Percentiles rank a stretch among this genome's conserved stretches.
These are phyloP conservation scores for Thraustochytrium striatum DNA, from an alignment of 352 stramenopile genomes.

Conservation along the genomic window DNA sequence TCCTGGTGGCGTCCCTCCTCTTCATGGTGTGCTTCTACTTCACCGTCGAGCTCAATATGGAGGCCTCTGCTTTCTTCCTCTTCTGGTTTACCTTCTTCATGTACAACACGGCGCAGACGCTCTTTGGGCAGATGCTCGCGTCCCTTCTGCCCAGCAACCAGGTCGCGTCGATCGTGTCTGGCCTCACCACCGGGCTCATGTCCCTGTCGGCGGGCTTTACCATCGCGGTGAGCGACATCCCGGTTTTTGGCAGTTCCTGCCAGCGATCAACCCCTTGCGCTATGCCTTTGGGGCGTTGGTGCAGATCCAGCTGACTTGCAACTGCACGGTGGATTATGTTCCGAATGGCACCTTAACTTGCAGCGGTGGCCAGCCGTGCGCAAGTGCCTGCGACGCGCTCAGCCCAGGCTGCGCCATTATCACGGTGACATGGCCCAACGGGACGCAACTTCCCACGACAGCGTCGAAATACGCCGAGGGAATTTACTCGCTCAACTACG, in stretches of 20 bases:
- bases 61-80: slow-evolving; percentile 60
- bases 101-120: slow-evolving; percentile 19
- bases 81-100: slow-evolving; percentile 65
- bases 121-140: slow-evolving; percentile 65
- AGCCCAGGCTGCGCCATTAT: not conserved
- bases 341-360: not conserved
- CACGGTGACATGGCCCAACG: too few relatives aligned
- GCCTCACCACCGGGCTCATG: not conserved
- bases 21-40: slow-evolving; percentile 63
- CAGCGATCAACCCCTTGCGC: not conserved
- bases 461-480: slow-evolving; percentile 1
- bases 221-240: slow-evolving; percentile 17
- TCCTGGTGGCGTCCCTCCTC: slow-evolving; percentile 63
- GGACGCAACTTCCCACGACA: not conserved
- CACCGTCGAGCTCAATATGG: slow-evolving; percentile 60
- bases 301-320: not conserved
- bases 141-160: slow-evolving; percentile 56
- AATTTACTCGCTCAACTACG: not conserved
- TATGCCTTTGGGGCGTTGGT: not conserved
- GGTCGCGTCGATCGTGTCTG: not conserved
- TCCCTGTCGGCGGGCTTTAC: slow-evolving; percentile 4
- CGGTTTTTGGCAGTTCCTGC: slow-evolving; percentile 3
- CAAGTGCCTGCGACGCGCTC: not conserved
- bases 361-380: not conserved
- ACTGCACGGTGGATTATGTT: slow-evolving; percentile 11